Base-by-base conservation (phyloP, 2,329 filamentous ascomycete genomes). In the Colletotrichum sp. region DNA sequence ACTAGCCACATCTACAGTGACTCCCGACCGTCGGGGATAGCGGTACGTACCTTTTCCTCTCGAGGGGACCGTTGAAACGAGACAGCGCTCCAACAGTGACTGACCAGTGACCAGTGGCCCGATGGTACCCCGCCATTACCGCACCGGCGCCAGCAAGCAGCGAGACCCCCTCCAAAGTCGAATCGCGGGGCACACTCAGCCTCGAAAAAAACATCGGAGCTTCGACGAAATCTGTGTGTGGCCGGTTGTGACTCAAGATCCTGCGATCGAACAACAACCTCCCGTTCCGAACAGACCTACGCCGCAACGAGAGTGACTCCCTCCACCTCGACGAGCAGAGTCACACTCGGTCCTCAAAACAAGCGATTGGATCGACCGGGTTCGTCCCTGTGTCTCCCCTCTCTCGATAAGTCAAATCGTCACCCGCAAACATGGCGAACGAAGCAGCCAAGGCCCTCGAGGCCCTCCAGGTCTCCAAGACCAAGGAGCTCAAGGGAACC, bases 401-500 rank as follows among this genome's bases (percentile, higher is more conserved):
- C 34, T 24, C 36, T 73, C 28, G 34, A 36, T 36, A 36, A 36
- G 34, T 52, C 44, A 12, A 3, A 4, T 13, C 44, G 44, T 52
- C 10, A 32, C 26, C 64, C 64, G 73, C 72, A 82, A 86, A 80
- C 80, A 90, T 90, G 89, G 87, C 88, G 82, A 79, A 81, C 83
- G 78, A 82, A 81, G 83, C 86, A 72, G 82, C 87, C 80, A 85
- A 89, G 82, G 88, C 88, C 82, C 85, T 90, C 83, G 89, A 90
- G 82, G 85, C 83, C 77, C 84, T 90, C 74, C 84, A 86, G 75
- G 86, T 91, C 79, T 91, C 89, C 83, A 91, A 91, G 83, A 91
- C 89, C 73, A 92, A 92, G 84, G 90, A 92, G 84, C 85, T 92
- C 81, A 92, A 91, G 84, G 90, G 90, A 77, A 98, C 96, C 52